Conservation (phyloP, 192 early-diverging fungal genomes). For the Coemansia sp. region DNA sequence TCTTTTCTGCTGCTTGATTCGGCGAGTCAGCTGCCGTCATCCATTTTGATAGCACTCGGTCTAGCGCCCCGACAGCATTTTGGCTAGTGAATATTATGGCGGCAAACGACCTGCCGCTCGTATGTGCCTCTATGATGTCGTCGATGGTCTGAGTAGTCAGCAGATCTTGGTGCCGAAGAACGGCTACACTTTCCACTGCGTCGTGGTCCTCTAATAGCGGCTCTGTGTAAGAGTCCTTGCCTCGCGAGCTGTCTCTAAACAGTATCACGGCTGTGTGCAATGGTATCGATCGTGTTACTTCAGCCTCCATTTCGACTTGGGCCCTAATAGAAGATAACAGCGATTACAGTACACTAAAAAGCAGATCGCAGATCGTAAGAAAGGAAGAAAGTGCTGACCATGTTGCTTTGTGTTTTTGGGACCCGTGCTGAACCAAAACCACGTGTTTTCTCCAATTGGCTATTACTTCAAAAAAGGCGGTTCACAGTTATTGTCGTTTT, state of each 20-base stretch:
- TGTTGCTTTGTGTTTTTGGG: constrained; percentile 2
- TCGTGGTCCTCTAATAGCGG: constrained; percentile 17
- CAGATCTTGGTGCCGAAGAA: constrained; percentile 26
- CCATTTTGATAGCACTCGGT: constrained; percentile 16
- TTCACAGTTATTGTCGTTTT: too few relatives aligned
- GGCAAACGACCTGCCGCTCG: neutral
- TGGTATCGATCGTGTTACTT: neutral
- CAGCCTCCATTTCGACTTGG: neutral
- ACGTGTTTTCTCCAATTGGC: neutral
- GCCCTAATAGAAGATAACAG: neutral
- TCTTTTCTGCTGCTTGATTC: neutral
- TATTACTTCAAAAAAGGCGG: neutral
- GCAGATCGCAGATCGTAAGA: neutral
- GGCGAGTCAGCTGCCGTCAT: neutral
- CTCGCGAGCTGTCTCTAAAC: constrained; percentile 26
- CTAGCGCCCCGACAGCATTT: constrained; percentile 29
- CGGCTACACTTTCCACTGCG: constrained; percentile 21
- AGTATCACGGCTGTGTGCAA: constrained; percentile 19
- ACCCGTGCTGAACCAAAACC: neutral
- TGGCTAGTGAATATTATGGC: constrained; percentile 43
- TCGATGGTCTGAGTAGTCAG: constrained; percentile 16
- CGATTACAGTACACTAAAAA: neutral
- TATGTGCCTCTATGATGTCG: neutral
- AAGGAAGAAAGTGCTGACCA: neutral
- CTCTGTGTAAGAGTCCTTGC: constrained; percentile 18